A percentile compares a stretch with the other conserved stretches of the same genome.
phyloP scores from a whole-genome alignment of 169 alveolate genomes.

The Cryptosporidium parvum region DNA sequence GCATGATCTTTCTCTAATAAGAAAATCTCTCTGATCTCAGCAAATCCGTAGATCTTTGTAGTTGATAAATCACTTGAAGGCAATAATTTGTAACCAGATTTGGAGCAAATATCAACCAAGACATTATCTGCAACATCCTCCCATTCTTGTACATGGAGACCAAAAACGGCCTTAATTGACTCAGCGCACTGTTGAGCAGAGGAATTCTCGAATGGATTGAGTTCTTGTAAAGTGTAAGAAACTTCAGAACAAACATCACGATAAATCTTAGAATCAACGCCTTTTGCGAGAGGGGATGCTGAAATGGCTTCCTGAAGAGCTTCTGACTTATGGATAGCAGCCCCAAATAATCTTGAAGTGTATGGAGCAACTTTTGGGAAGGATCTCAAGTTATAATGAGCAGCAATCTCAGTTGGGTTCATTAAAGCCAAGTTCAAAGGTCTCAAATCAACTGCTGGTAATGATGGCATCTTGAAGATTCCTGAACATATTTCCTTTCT shows the following conservation, averaged over 20 bases:
- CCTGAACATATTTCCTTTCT: slow-evolving; percentile 39
- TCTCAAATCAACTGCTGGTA: slow-evolving; percentile 70
- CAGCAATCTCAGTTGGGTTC: slow-evolving; percentile 57
- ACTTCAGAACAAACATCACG: slow-evolving; percentile 75
- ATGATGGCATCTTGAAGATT: slow-evolving; percentile 36
- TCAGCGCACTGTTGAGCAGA: slow-evolving; percentile 68
- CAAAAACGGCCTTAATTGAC: slow-evolving; percentile 62
- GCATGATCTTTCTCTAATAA: slow-evolving; percentile 63
- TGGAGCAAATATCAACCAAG: slow-evolving; percentile 47
- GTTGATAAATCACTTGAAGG: slow-evolving; percentile 30
- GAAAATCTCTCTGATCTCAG: slow-evolving; percentile 13
- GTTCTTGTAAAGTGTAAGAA: slow-evolving; percentile 55
- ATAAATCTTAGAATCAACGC: slow-evolving; percentile 49
- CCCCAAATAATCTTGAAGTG: slow-evolving; percentile 60
- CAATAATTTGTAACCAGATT: slow-evolving; percentile 56
- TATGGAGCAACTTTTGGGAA: slow-evolving; percentile 73
- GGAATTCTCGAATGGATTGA: slow-evolving; percentile 62
- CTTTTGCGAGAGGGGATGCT: slow-evolving; percentile 62
- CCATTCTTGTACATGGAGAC: slow-evolving; percentile 59
- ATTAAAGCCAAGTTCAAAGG: slow-evolving; percentile 67
- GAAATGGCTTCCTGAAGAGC: slow-evolving; percentile 72
- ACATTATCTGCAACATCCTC: slow-evolving; percentile 26
- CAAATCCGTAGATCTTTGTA: slow-evolving; percentile 9
- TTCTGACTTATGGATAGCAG: slow-evolving; percentile 44
- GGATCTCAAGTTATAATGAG: slow-evolving; percentile 47